These are phyloP conservation scores for Lignosus rhinocerotis DNA, from an alignment of 1,284 basidiomycete genomes.

Conservation along the genomic window DNA sequence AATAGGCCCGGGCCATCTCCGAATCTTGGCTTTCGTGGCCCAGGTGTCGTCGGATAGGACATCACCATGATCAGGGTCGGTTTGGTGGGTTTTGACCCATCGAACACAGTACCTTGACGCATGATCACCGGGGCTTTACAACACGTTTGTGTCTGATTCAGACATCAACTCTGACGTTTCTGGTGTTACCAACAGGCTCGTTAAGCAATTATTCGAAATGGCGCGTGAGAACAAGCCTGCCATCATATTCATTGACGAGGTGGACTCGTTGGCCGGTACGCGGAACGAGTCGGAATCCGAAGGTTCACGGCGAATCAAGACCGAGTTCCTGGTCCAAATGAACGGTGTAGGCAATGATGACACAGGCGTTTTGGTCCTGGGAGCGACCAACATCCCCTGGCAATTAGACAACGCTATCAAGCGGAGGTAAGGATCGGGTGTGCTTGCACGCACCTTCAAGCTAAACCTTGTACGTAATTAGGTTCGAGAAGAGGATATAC, in stretches of 20 bases:
- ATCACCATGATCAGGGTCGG: too few relatives aligned
- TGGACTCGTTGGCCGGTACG: constrained; percentile 94
- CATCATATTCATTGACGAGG: constrained; percentile 99
- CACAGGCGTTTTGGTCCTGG: constrained; percentile 96
- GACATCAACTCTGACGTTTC: not conserved
- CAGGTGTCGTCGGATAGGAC: too few relatives aligned
- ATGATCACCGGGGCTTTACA: not conserved
- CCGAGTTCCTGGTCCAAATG: constrained; percentile 98
- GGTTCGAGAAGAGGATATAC: constrained; percentile 97
- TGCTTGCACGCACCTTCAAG: not conserved
- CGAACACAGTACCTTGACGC: not conserved
- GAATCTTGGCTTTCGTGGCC: not conserved
- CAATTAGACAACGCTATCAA: constrained; percentile 98
- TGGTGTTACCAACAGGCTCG: constrained; percentile 57
- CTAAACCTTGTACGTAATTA: constrained; percentile 29
- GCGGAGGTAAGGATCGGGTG: constrained; percentile 61
- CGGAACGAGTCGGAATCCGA: constrained; percentile 96
- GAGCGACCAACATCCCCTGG: constrained; percentile 98
- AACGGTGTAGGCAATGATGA: constrained; percentile 98
- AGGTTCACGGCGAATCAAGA: constrained; percentile 95
- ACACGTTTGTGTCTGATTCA: not conserved
- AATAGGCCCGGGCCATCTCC: not conserved
- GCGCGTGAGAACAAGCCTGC: constrained; percentile 95
- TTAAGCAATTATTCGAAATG: constrained; percentile 96
- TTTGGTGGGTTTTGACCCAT: not conserved